phyloP scores from a whole-genome alignment of 345 rosid genomes.

The Citrus glauca region DNA sequence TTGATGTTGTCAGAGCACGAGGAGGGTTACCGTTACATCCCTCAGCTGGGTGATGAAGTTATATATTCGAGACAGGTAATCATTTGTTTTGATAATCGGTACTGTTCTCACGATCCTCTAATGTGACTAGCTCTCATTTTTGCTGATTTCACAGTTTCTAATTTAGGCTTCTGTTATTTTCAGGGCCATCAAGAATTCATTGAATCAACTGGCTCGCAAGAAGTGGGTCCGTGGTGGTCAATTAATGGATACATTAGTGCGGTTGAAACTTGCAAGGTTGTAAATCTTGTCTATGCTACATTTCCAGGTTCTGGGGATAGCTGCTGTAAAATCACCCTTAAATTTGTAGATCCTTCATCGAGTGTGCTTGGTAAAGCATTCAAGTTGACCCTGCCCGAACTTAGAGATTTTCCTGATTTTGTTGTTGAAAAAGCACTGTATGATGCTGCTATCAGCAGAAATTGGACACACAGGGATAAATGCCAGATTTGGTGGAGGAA shows the following conservation, averaged over 20 bases:
- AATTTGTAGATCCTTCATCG: constrained; percentile 65
- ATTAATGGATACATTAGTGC: constrained; percentile 57
- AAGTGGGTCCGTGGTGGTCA: constrained; percentile 56
- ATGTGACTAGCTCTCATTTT: neutral
- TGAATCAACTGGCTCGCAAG: constrained; percentile 31
- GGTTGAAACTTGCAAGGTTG: constrained; percentile 79
- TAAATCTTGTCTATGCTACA: constrained; percentile 62
- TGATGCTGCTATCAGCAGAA: constrained; percentile 63
- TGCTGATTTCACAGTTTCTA: constrained; percentile 1
- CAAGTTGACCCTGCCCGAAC: constrained; percentile 74
- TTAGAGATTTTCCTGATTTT: constrained; percentile 79
- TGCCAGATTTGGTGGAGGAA: constrained; percentile 92
- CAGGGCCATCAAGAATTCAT: constrained; percentile 91
- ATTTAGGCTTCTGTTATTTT: constrained; percentile 25
- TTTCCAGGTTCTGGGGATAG: constrained; percentile 91
- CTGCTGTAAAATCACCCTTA: constrained; percentile 91
- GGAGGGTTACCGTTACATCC: constrained; percentile 84
- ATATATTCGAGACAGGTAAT: constrained; percentile 83
- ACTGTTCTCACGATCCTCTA: neutral
- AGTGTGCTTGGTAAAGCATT: constrained; percentile 46
- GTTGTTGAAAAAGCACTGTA: constrained; percentile 80
- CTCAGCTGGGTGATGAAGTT: constrained; percentile 90
- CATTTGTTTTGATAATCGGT: constrained; percentile 1
- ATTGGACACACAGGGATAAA: constrained; percentile 68
- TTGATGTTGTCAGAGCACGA: constrained; percentile 82